A percentile compares a stretch with the other conserved stretches of the same genome.
Evolutionary conservation across 164 flowering plant genomes (phyloP).

Genomic region (Warburgia ugandensis): DNA sequence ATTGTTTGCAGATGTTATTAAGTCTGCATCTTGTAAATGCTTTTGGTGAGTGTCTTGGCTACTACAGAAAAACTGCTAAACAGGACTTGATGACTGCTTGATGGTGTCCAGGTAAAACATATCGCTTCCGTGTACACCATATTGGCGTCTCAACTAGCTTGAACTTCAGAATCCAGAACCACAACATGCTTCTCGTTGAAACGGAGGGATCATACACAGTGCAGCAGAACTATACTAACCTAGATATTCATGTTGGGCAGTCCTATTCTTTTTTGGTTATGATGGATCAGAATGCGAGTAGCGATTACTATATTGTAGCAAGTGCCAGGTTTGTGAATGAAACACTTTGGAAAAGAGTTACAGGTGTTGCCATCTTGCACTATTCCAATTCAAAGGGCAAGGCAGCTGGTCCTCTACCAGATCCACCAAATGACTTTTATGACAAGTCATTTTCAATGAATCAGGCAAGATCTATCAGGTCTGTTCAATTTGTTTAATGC

Average conservation of each 20-base stretch:
- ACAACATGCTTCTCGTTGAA: slow-evolving; percentile 55
- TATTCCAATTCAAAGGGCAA: slow-evolving; percentile 65
- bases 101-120: slow-evolving; percentile 55
- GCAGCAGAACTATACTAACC: slow-evolving; percentile 39
- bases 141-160: slow-evolving; percentile 61
- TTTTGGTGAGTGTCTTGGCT: no score
- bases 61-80: no score
- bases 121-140: slow-evolving; percentile 58
- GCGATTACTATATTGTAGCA: slow-evolving; percentile 71
- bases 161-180: slow-evolving; percentile 70
- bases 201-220: slow-evolving; percentile 62
- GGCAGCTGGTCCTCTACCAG: slow-evolving; percentile 67
- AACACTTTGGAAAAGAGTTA: slow-evolving; percentile 55
- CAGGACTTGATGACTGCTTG: not conserved
- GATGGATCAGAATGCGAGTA: slow-evolving; percentile 72
- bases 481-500: slow-evolving; percentile 11
- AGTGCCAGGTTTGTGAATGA: slow-evolving; percentile 73
- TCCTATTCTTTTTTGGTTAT: slow-evolving; percentile 66
- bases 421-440: slow-evolving; percentile 44
- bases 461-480: slow-evolving; percentile 72
- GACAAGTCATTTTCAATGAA: slow-evolving; percentile 47
- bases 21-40: no score
- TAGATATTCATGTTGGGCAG: slow-evolving; percentile 80
- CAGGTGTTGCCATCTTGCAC: slow-evolving; percentile 70
- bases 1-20: no score